A percentile compares a stretch with the other conserved stretches of the same genome.
Conservation (phyloP, 1,139 yeast species). For the Protomyces lactucae-debilis region DNA sequence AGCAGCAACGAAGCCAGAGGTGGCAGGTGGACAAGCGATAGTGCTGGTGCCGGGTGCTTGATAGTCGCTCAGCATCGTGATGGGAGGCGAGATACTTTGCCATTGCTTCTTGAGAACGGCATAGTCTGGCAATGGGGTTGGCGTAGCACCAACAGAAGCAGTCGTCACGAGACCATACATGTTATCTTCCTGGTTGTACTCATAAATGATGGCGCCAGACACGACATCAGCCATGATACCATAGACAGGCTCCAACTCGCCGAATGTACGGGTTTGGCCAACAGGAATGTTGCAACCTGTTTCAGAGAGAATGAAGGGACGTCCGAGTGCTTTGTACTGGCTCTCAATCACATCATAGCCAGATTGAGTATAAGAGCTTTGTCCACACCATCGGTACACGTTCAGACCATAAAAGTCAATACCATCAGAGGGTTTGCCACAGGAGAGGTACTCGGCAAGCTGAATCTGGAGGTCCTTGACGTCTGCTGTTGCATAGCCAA, state of each 20-base stretch:
- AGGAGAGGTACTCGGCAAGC: constrained; percentile 74
- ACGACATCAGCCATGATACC: constrained; percentile 78
- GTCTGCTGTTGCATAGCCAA: constrained; percentile 96
- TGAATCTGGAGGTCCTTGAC: constrained; percentile 71
- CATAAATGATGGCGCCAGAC: constrained; percentile 91
- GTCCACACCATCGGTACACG: constrained; percentile 94
- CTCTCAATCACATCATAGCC: constrained; percentile 74
- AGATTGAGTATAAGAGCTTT: constrained; percentile 70
- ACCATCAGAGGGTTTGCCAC: constrained; percentile 57
- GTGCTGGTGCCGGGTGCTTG: constrained; percentile 39
- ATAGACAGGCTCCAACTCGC: constrained; percentile 68
- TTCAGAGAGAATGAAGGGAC: constrained; percentile 86
- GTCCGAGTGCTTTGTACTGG: constrained; percentile 61
- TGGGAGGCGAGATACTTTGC: constrained; percentile 43
- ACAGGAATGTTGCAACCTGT: constrained; percentile 75
- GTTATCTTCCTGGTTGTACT: constrained; percentile 81
- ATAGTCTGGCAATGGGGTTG: constrained; percentile 53
- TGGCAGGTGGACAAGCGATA: constrained; percentile 38
- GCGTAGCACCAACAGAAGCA: constrained; percentile 40
- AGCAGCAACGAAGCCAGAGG: constrained; percentile 46
- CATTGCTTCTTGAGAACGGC: constrained; percentile 52
- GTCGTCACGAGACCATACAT: constrained; percentile 77
- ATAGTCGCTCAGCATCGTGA: constrained; percentile 48
- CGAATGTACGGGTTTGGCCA: constrained; percentile 71
- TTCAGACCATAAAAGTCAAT: constrained; percentile 94